A percentile compares a stretch with the other conserved stretches of the same genome.
Conservation (phyloP, 495 filamentous ascomycete genomes). For the Aspergillus sparsus region DNA sequence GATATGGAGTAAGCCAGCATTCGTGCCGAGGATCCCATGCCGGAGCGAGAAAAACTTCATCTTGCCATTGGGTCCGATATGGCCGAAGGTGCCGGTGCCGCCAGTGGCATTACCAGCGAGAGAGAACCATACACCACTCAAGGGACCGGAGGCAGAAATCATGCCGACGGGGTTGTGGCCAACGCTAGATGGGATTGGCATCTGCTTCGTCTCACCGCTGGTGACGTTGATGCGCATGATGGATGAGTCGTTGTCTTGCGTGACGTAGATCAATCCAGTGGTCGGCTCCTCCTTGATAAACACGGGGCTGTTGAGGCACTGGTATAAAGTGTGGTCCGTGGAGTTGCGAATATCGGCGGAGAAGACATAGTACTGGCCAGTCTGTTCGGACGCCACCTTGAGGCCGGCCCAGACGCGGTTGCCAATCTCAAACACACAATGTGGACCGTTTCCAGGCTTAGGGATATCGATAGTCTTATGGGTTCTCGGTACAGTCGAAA, state of each 20-base stretch:
- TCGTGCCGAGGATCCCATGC: neutral
- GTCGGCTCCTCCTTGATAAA: slow-evolving; percentile 30
- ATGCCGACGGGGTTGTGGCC: slow-evolving; percentile 31
- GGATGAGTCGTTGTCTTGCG: slow-evolving; percentile 28
- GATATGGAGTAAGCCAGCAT: slow-evolving; percentile 24
- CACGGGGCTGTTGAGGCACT: slow-evolving; percentile 26
- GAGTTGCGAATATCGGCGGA: slow-evolving; percentile 23
- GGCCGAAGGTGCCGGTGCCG: slow-evolving; percentile 30
- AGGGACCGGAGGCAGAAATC: slow-evolving; percentile 21
- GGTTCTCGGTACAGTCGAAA: slow-evolving; percentile 19
- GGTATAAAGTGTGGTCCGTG: slow-evolving; percentile 21
- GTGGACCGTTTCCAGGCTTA: slow-evolving; percentile 23
- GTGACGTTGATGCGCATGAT: slow-evolving; percentile 29
- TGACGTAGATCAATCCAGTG: slow-evolving; percentile 28
- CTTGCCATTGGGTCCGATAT: slow-evolving; percentile 24
- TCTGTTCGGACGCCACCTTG: slow-evolving; percentile 25
- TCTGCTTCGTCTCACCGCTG: slow-evolving; percentile 24
- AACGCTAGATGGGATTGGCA: slow-evolving; percentile 25
- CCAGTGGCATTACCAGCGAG: slow-evolving; percentile 27
- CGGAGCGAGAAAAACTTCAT: slow-evolving; percentile 21
- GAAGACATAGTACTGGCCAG: slow-evolving; percentile 27
- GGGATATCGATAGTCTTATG: slow-evolving; percentile 24
- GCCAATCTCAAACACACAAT: slow-evolving; percentile 29
- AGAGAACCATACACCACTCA: slow-evolving; percentile 28
- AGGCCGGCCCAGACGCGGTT: slow-evolving; percentile 31